Percentiles rank a stretch among this genome's conserved stretches.
These are phyloP conservation scores for Salix udensis DNA, from an alignment of 345 rosid genomes.

Conservation along the genomic window DNA sequence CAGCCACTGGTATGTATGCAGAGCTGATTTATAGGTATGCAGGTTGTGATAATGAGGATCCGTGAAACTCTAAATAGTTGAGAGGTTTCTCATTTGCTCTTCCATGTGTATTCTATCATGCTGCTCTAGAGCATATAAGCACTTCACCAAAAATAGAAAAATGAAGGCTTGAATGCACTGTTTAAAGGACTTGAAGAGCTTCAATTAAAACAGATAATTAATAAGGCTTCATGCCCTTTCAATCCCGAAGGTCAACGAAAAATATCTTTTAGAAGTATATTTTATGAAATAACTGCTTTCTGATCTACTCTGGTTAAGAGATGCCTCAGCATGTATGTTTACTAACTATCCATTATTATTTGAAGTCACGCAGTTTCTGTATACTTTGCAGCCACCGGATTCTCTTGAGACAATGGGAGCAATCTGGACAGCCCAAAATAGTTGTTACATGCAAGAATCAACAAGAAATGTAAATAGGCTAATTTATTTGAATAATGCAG, in stretches of 20 bases:
- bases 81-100: background rate
- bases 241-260: background rate
- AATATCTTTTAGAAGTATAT: background rate
- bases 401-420: constrained; percentile 77
- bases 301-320: background rate
- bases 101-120: background rate
- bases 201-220: background rate
- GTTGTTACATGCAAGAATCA: constrained; percentile 78
- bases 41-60: background rate
- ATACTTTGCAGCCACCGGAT: constrained; percentile 51
- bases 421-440: constrained; percentile 83
- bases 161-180: background rate
- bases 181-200: background rate
- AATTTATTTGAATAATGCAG: constrained; percentile 19
- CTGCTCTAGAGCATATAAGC: background rate
- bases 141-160: background rate
- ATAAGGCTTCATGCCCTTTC: background rate
- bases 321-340: too few species aligned
- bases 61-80: background rate
- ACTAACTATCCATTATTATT: background rate
- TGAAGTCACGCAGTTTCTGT: constrained; percentile 3
- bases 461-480: constrained; percentile 81
- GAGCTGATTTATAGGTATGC: constrained; percentile 70
- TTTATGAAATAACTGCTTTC: background rate
- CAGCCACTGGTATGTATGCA: constrained; percentile 85